phyloP scores from a whole-genome alignment of 2,329 filamentous ascomycete species.

The Fusarium albosuccineum region DNA sequence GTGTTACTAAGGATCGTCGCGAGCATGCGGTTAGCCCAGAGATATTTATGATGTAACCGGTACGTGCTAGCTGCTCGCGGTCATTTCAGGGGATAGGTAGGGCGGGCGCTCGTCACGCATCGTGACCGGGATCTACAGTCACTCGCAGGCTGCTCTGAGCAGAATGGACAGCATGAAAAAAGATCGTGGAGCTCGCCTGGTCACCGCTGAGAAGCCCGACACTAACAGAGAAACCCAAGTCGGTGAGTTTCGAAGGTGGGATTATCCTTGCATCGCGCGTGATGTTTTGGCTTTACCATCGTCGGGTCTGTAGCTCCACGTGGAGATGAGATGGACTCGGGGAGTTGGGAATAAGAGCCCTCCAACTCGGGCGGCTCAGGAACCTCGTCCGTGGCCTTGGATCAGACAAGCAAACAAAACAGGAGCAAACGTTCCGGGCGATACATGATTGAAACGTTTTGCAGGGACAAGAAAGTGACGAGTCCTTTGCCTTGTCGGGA shows the following conservation, averaged over 20 bases:
- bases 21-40: too few relatives aligned
- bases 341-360: not conserved
- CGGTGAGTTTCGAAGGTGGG: not conserved
- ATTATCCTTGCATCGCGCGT: slow-evolving; percentile 10
- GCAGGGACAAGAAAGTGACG: not conserved
- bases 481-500: not conserved
- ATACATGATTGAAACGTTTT: not conserved
- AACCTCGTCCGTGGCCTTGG: slow-evolving; percentile 2
- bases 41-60: too few relatives aligned
- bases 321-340: not conserved
- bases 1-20: too few relatives aligned
- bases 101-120: not conserved
- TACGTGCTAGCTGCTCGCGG: too few relatives aligned
- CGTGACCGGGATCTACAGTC: not conserved
- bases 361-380: not conserved
- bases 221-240: not conserved
- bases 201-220: not conserved
- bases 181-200: not conserved
- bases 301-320: slow-evolving; percentile 1
- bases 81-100: too few relatives aligned
- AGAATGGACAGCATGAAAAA: not conserved
- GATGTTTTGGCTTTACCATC: not conserved
- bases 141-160: not conserved
- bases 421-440: not conserved
- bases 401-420: not conserved